Conservation (phyloP, 2,329 filamentous ascomycete species). For the Diaporthe ilicicola region DNA sequence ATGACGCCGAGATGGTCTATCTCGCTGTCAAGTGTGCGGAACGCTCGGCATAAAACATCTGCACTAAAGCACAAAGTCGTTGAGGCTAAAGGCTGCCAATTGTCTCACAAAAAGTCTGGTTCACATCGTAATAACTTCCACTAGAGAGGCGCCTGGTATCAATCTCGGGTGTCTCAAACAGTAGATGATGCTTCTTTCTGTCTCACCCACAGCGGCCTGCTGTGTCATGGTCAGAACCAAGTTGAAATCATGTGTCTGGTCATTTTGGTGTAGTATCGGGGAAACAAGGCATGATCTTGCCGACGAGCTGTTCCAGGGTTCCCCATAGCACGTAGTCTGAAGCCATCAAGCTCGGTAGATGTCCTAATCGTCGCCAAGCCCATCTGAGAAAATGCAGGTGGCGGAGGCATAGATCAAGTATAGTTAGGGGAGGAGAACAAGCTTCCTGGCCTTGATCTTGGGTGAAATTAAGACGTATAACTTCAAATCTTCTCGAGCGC, state of each 20-base stretch:
- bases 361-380: not conserved
- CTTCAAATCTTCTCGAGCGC: not conserved
- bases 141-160: not conserved
- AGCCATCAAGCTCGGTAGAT: not conserved
- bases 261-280: not conserved
- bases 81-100: not conserved
- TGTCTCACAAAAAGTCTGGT: not conserved
- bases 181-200: not conserved
- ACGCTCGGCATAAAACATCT: not conserved
- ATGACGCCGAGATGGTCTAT: not conserved
- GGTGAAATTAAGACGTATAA: not conserved
- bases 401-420: not conserved
- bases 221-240: not conserved
- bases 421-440: not conserved
- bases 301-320: not conserved
- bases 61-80: not conserved
- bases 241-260: not conserved
- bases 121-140: not conserved
- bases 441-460: not conserved
- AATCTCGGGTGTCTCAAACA: not conserved
- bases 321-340: not conserved
- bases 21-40: not conserved
- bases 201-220: not conserved
- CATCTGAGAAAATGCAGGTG: not conserved
- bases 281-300: not conserved